phyloP scores from a whole-genome alignment of 2,329 filamentous ascomycete genomes.

The Exophiala xenobiotica region DNA sequence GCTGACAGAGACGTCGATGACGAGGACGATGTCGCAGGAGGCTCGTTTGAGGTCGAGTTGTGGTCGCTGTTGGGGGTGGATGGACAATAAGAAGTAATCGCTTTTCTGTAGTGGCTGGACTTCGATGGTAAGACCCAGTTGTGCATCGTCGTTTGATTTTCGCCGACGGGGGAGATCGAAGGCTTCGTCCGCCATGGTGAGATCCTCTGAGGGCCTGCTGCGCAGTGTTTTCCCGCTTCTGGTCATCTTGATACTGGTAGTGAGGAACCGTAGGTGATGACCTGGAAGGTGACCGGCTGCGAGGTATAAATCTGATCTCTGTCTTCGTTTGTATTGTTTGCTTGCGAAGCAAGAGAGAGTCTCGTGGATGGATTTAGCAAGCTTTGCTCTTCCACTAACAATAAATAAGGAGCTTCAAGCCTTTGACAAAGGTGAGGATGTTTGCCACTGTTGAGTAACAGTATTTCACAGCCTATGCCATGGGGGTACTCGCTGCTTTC shows the following conservation, averaged over 20 bases:
- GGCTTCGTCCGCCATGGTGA: constrained; percentile 15
- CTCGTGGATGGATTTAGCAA: background rate
- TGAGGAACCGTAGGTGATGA: background rate
- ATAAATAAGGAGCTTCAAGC: no score
- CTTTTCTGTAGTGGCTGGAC: constrained; percentile 23
- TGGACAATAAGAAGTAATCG: constrained; percentile 28
- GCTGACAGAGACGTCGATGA: constrained; percentile 61
- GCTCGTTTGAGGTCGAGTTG: constrained; percentile 34
- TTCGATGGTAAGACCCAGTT: constrained; percentile 12
- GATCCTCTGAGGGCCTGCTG: constrained; percentile 2
- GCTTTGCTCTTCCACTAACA: constrained; percentile 5
- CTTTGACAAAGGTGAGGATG: no score
- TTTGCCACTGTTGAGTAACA: no score
- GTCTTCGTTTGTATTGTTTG: background rate
- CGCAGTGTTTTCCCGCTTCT: background rate
- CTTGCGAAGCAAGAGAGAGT: background rate
- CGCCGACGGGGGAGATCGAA: constrained; percentile 9
- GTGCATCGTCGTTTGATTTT: background rate
- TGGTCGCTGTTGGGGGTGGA: constrained; percentile 29
- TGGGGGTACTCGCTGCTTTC: no score
- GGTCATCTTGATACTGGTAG: background rate
- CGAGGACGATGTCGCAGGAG: constrained; percentile 61
- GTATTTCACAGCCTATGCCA: no score
- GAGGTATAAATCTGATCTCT: background rate
- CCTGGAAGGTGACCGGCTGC: background rate